A percentile compares a stretch with the other conserved stretches of the same genome.
These are phyloP conservation scores for Fraxinus americana DNA, from an alignment of 257 asterid genomes.

Conservation along the genomic window DNA sequence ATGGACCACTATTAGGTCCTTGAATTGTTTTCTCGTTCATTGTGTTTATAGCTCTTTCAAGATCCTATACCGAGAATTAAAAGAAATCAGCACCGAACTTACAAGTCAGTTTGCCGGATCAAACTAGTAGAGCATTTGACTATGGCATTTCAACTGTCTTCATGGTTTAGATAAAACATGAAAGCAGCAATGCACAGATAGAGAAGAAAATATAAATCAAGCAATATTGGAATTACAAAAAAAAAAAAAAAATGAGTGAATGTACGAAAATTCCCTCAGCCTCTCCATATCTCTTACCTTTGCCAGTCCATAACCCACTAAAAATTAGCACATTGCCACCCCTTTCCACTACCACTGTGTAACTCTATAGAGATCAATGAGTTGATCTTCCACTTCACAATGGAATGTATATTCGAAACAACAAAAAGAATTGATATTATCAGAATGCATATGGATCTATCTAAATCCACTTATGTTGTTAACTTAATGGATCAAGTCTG, in stretches of 20 bases:
- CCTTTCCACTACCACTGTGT: neutral
- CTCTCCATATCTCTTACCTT: neutral
- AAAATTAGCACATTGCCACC: conserved; percentile 4
- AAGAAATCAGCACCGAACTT: conserved; percentile 21
- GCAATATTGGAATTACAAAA: neutral
- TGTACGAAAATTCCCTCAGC: neutral
- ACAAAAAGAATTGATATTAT: neutral
- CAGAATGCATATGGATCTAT: neutral
- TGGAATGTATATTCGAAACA: neutral
- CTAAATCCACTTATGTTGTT: neutral
- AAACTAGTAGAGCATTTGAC: conserved; percentile 1
- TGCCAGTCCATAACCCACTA: neutral
- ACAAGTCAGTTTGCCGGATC: conserved; percentile 13
- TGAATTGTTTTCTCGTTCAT: conserved; percentile 64
- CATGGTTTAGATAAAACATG: conserved; percentile 17
- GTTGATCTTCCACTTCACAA: neutral
- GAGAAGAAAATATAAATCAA: neutral
- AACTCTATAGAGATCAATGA: neutral
- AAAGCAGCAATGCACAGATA: conserved; percentile 17
- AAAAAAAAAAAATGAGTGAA: neutral
- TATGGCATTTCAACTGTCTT: neutral
- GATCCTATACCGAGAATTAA: conserved; percentile 53
- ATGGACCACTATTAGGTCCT: conserved; percentile 65
- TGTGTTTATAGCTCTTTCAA: conserved; percentile 73
- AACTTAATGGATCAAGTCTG: neutral